A percentile compares a stretch with the other conserved stretches of the same genome.
These are phyloP conservation scores for Drosera capensis DNA, from an alignment of 148 eudicot species.

Conservation along the genomic window DNA sequence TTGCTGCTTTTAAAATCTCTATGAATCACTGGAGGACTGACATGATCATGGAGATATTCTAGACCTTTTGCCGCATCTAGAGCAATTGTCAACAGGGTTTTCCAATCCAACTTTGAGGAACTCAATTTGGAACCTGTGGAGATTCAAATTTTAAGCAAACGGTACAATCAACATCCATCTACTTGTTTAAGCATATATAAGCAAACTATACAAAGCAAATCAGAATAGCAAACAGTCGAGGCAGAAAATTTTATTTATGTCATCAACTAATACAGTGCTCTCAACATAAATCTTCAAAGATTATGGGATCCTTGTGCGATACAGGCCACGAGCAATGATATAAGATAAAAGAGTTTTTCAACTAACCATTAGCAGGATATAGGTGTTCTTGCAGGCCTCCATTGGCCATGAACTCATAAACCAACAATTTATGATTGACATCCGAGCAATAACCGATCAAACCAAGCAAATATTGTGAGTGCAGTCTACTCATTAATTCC, in stretches of 20 bases:
- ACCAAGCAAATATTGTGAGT: conserved; percentile 68
- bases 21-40: conserved; percentile 89
- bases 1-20: conserved; percentile 96
- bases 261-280: too few relatives aligned
- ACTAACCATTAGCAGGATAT: conserved; percentile 58
- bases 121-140: conserved; percentile 39
- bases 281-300: too few relatives aligned
- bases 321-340: too few relatives aligned
- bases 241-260: too few relatives aligned
- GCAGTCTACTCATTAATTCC: conserved; percentile 66
- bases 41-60: conserved; percentile 91
- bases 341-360: neutral
- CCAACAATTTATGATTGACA: conserved; percentile 57
- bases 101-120: conserved; percentile 58
- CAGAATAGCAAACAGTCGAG: neutral
- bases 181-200: too few relatives aligned
- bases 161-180: neutral
- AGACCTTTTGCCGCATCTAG: conserved; percentile 93
- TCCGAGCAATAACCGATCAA: conserved; percentile 84
- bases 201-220: neutral
- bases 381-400: conserved; percentile 91
- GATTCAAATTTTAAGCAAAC: conserved; percentile 1
- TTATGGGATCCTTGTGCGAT: too few relatives aligned
- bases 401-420: conserved; percentile 91
- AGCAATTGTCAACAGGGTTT: conserved; percentile 65